Conservation (phyloP, 352 stramenopile genomes). For the Globisporangium emineosum region DNA sequence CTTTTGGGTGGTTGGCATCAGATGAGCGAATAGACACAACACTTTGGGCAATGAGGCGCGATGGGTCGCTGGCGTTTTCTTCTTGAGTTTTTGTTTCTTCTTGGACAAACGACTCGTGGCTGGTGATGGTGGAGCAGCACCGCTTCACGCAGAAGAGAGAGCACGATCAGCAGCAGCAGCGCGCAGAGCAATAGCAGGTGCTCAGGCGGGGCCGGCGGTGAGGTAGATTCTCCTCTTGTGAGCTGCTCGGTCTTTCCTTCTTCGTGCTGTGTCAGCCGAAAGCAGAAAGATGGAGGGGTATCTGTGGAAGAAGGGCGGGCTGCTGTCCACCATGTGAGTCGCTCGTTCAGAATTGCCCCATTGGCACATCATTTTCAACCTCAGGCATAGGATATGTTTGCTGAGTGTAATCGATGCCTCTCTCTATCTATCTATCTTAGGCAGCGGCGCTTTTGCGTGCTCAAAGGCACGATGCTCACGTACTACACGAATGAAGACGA, state of each 20-base stretch:
- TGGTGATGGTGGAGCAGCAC: not conserved
- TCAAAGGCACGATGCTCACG: constrained; percentile 76
- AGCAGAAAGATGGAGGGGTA: constrained; percentile 35
- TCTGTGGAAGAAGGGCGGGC: constrained; percentile 43
- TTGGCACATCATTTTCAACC: not conserved
- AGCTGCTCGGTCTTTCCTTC: not conserved
- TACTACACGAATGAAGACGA: constrained; percentile 60
- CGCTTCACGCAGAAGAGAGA: not conserved
- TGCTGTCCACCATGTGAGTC: constrained; percentile 48
- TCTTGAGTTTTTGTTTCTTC: not conserved
- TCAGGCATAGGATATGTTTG: not conserved
- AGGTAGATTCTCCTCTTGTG: too few species aligned
- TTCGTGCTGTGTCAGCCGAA: not conserved
- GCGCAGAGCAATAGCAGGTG: not conserved
- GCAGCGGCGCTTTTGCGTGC: constrained; percentile 68
- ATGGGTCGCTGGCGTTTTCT: too few species aligned
- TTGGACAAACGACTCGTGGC: not conserved
- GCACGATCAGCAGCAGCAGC: not conserved
- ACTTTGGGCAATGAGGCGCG: too few species aligned
- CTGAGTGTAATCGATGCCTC: not conserved
- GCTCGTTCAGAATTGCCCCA: not conserved
- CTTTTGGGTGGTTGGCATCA: not conserved
- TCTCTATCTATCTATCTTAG: constrained; percentile 18
- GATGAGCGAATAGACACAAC: not conserved
- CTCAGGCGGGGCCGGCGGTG: too few species aligned